These are phyloP conservation scores for Talaromyces pinophilus DNA, from an alignment of 2,329 filamentous ascomycete genomes.

Conservation along the genomic window DNA sequence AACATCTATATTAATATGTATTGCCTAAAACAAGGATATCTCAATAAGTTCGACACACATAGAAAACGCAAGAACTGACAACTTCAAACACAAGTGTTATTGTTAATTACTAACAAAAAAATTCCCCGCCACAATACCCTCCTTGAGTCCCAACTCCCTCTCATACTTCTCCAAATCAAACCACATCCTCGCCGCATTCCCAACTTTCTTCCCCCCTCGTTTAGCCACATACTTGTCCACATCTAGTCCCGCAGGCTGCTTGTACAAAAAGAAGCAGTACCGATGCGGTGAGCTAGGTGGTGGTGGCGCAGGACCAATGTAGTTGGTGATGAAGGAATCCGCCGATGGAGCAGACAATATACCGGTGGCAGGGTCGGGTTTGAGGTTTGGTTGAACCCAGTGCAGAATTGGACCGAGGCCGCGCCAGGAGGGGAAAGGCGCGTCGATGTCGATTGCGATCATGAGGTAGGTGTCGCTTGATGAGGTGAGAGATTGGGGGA, in stretches of 20 bases:
- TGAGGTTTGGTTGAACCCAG: slow-evolving; percentile 49
- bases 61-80: too few species aligned
- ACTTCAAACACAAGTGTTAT: too few species aligned
- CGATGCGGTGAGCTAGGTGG: slow-evolving; percentile 22
- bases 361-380: slow-evolving; percentile 16
- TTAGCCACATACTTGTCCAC: slow-evolving; percentile 13
- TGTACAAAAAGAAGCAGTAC: slow-evolving; percentile 24
- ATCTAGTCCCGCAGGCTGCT: slow-evolving; percentile 17
- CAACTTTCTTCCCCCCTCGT: slow-evolving; percentile 20
- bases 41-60: too few species aligned
- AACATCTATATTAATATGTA: background rate
- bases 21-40: slow-evolving; percentile 4
- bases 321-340: slow-evolving; percentile 19
- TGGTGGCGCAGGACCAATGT: slow-evolving; percentile 22
- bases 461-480: slow-evolving; percentile 40
- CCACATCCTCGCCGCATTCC: slow-evolving; percentile 23
- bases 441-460: slow-evolving; percentile 51
- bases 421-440: slow-evolving; percentile 47
- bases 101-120: slow-evolving; percentile 22
- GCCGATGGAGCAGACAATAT: background rate
- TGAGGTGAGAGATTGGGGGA: slow-evolving; percentile 5
- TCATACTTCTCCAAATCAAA: slow-evolving; percentile 24
- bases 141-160: slow-evolving; percentile 17
- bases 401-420: slow-evolving; percentile 52
- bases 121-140: slow-evolving; percentile 21